phyloP scores from a whole-genome alignment of 768 basidiomycete species.

The Suillus decipiens region DNA sequence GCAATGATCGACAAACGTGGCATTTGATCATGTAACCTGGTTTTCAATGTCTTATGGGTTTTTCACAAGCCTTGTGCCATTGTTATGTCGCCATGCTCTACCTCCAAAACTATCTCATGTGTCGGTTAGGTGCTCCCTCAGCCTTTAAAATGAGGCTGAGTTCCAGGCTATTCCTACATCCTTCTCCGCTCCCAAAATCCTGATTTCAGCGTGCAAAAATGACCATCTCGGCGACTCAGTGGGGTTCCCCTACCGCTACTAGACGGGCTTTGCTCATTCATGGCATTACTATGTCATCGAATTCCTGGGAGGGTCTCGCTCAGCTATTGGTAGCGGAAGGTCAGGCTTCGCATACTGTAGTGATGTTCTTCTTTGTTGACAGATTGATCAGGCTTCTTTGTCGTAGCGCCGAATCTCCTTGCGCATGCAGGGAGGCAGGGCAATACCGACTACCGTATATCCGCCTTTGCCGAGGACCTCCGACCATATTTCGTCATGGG shows the following conservation, averaged over 20 bases:
- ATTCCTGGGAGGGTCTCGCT: conserved; percentile 12
- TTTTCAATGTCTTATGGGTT: not conserved
- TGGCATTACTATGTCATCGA: conserved; percentile 11
- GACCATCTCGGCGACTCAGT: conserved; percentile 12
- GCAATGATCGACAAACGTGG: not conserved
- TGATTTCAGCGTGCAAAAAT: not conserved
- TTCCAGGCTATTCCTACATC: not conserved
- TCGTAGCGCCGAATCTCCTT: conserved; percentile 11
- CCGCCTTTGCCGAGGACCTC: conserved; percentile 7
- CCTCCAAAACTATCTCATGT: not conserved
- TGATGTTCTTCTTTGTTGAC: not conserved
- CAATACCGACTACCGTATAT: not conserved
- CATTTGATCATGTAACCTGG: not conserved
- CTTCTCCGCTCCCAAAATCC: not conserved
- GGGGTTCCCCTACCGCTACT: conserved; percentile 7
- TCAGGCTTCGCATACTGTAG: not conserved
- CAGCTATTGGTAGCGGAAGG: conserved; percentile 11
- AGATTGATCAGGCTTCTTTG: conserved; percentile 10
- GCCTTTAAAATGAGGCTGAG: not conserved
- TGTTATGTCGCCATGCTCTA: not conserved
- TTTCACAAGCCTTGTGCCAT: not conserved
- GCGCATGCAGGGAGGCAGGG: conserved; percentile 8
- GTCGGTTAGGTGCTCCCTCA: not conserved
- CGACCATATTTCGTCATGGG: conserved; percentile 8
- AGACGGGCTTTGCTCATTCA: conserved; percentile 16